Percentiles rank a stretch among this genome's conserved stretches.
phyloP scores from a whole-genome alignment of 768 basidiomycete genomes.

The Gloeophyllum trabeum region DNA sequence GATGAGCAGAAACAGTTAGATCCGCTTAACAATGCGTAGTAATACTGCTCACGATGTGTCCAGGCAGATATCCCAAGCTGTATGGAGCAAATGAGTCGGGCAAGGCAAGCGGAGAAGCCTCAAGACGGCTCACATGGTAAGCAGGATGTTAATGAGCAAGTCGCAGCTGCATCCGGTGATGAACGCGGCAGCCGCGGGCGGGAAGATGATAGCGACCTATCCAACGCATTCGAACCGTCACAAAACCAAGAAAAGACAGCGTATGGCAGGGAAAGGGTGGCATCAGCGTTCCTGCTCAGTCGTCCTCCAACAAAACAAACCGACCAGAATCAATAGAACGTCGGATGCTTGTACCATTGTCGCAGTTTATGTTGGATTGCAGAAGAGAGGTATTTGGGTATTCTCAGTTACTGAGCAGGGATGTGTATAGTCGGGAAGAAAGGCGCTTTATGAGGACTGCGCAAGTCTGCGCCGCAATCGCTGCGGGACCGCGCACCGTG shows the following conservation, averaged over 20 bases:
- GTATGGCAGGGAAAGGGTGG: no score
- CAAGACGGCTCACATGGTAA: conserved; percentile 53
- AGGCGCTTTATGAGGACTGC: no score
- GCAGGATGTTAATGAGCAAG: conserved; percentile 70
- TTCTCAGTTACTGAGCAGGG: no score
- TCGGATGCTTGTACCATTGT: conserved; percentile 59
- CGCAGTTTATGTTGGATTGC: no score
- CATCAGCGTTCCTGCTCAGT: not conserved
- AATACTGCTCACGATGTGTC: conserved; percentile 39
- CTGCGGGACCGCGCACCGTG: no score
- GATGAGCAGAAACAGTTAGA: no score
- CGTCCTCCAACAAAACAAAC: not conserved
- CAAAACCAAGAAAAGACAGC: conserved; percentile 1
- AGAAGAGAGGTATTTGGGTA: no score
- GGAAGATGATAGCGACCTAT: conserved; percentile 71
- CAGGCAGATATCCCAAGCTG: conserved; percentile 73
- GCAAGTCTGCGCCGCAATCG: no score
- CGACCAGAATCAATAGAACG: conserved; percentile 66
- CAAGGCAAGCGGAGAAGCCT: not conserved
- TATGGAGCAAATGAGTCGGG: conserved; percentile 1
- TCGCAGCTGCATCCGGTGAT: conserved; percentile 80
- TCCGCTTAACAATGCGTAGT: no score
- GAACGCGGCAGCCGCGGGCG: conserved; percentile 70
- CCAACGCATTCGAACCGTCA: not conserved
- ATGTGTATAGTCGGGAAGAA: no score